Conservation (phyloP, 208 protist species). For the Acanthamoeba castellanii region DNA sequence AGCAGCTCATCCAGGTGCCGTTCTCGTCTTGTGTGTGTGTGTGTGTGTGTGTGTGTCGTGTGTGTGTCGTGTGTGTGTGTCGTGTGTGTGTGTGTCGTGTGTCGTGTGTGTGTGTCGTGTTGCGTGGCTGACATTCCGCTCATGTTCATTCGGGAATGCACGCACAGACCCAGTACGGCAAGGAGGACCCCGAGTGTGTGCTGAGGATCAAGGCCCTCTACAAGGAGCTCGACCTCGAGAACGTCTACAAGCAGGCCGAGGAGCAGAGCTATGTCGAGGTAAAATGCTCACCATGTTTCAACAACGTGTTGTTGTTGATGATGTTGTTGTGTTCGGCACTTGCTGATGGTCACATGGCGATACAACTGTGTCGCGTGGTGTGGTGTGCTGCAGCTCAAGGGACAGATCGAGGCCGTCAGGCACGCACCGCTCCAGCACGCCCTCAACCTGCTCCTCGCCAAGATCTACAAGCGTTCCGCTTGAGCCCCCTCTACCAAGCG, state of each 20-base stretch:
- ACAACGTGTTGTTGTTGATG: background rate
- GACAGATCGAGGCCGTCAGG: background rate
- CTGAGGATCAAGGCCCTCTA: slow-evolving; percentile 94
- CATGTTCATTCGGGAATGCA: too few relatives aligned
- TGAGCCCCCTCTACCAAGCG: background rate
- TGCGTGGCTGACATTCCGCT: too few relatives aligned
- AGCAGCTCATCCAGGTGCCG: slow-evolving; percentile 44
- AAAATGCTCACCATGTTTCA: too few relatives aligned
- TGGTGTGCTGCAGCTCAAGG: background rate
- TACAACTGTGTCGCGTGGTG: background rate
- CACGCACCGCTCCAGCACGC: slow-evolving; percentile 7
- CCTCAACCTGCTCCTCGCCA: slow-evolving; percentile 22
- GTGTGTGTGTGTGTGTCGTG: too few relatives aligned
- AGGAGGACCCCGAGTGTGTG: slow-evolving; percentile 90
- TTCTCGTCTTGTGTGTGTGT: too few relatives aligned
- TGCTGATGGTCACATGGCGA: background rate
- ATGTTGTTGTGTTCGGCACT: background rate
- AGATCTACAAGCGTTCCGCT: slow-evolving; percentile 67
- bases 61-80: too few relatives aligned
- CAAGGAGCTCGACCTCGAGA: slow-evolving; percentile 89
- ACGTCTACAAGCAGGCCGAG: slow-evolving; percentile 92
- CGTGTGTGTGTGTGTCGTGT: too few relatives aligned
- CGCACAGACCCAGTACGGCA: slow-evolving; percentile 93
- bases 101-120: too few relatives aligned
- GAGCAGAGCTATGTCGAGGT: slow-evolving; percentile 68